Evolutionary conservation across 345 rosid genomes (phyloP).

Genomic region (Erodium maritimum): DNA sequence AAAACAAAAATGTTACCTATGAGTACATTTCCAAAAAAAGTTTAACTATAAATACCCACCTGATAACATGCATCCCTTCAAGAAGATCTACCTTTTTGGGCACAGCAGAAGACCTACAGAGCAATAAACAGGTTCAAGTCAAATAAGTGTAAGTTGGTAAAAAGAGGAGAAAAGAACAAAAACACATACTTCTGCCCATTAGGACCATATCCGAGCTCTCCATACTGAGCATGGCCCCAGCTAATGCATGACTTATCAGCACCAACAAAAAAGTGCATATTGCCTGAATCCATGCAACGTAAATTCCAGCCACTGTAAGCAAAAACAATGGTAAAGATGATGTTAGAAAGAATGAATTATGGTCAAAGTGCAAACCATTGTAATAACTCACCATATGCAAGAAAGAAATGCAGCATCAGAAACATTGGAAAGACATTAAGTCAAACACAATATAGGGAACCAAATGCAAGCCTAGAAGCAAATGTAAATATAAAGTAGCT

Average conservation of each 20-base stretch:
- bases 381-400: no score
- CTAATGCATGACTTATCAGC: constrained; percentile 96
- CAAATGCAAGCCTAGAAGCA: neutral
- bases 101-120: constrained; percentile 74
- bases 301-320: constrained; percentile 90
- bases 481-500: neutral
- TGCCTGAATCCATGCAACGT: constrained; percentile 97
- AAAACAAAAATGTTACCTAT: neutral
- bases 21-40: neutral
- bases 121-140: constrained; percentile 5
- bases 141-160: neutral
- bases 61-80: constrained; percentile 81
- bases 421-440: no score
- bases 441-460: neutral
- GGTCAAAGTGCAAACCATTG: no score
- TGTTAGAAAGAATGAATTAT: neutral
- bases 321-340: constrained; percentile 7
- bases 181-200: constrained; percentile 66
- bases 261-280: constrained; percentile 94
- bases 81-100: constrained; percentile 91
- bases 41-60: constrained; percentile 30
- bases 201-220: constrained; percentile 97
- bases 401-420: no score
- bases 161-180: neutral
- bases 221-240: constrained; percentile 92